phyloP scores from a whole-genome alignment of 345 rosid genomes.

The Raphanus raphanistrum region DNA sequence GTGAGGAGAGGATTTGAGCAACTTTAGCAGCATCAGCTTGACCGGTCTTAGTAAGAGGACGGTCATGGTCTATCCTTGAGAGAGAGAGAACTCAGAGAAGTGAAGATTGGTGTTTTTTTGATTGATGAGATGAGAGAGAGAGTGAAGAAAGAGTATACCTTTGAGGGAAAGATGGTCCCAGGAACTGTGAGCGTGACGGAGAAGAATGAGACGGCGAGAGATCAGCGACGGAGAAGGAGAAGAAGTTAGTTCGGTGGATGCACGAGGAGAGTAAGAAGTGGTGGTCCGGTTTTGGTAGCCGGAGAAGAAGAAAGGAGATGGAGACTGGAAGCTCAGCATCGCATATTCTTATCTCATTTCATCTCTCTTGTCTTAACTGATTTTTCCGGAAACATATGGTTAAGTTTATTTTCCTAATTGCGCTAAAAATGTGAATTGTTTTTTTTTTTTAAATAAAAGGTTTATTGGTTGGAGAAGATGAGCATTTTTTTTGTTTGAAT shows the following conservation, averaged over 20 bases:
- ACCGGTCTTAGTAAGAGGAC: constrained; percentile 75
- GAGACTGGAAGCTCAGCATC: constrained; percentile 29
- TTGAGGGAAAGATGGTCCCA: constrained; percentile 66
- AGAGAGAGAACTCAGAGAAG: not conserved
- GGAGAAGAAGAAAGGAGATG: constrained; percentile 25
- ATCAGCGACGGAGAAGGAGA: constrained; percentile 35
- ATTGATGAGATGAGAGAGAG: not conserved
- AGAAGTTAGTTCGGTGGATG: not conserved
- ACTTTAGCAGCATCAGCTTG: constrained; percentile 62
- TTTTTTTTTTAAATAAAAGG: too few relatives aligned
- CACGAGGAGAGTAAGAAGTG: constrained; percentile 15
- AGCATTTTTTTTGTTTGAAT: too few relatives aligned
- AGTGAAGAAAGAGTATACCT: constrained; percentile 43
- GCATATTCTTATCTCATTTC: constrained; percentile 8
- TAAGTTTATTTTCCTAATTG: not conserved
- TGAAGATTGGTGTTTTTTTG: not conserved
- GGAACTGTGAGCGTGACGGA: constrained; percentile 94
- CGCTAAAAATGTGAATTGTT: too few relatives aligned
- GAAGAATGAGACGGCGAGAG: constrained; percentile 84
- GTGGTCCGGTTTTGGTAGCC: constrained; percentile 2
- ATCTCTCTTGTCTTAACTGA: constrained; percentile 19
- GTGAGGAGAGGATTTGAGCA: constrained; percentile 60
- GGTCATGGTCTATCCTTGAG: constrained; percentile 66
- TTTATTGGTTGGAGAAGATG: too few relatives aligned
- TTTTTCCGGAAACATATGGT: not conserved